Evolutionary conservation across 1,139 yeast species (phyloP).

Genomic region (Debaryomyces fabryi): DNA sequence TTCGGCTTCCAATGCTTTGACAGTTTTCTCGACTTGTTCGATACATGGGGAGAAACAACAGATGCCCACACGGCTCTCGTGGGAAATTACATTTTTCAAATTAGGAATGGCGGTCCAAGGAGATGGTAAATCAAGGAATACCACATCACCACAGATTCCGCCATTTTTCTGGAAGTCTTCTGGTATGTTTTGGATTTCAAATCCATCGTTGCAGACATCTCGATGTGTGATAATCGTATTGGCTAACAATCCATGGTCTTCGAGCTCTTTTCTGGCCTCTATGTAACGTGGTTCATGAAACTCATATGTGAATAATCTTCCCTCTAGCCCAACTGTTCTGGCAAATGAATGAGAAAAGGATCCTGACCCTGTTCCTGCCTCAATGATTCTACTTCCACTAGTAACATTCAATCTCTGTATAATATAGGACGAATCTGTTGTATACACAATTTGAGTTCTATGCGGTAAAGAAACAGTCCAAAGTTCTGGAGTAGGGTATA

Average conservation of each 20-base stretch:
- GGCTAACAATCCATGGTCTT: slow-evolving; percentile 62
- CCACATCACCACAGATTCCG: slow-evolving; percentile 60
- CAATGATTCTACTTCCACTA: slow-evolving; percentile 80
- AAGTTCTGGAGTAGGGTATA: slow-evolving; percentile 92
- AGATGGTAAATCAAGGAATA: slow-evolving; percentile 91
- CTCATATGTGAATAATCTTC: slow-evolving; percentile 81
- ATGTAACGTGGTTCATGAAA: slow-evolving; percentile 83
- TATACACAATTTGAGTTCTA: slow-evolving; percentile 95
- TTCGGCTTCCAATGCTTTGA: slow-evolving; percentile 66
- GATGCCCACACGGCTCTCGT: slow-evolving; percentile 57
- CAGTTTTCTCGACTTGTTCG: slow-evolving; percentile 90
- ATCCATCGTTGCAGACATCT: slow-evolving; percentile 91
- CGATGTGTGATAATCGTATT: slow-evolving; percentile 73
- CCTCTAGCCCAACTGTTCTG: slow-evolving; percentile 65
- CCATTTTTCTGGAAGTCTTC: slow-evolving; percentile 29
- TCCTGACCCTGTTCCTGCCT: slow-evolving; percentile 98
- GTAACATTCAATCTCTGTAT: slow-evolving; percentile 76
- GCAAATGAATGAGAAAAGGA: slow-evolving; percentile 94
- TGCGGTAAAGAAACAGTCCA: slow-evolving; percentile 97
- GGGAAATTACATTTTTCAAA: slow-evolving; percentile 61
- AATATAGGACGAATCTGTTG: slow-evolving; percentile 92
- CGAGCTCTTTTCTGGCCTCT: slow-evolving; percentile 80
- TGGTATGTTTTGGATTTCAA: slow-evolving; percentile 49
- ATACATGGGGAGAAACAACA: slow-evolving; percentile 98
- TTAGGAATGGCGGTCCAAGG: slow-evolving; percentile 97